Conservation (phyloP, 257 asterid genomes). For the Capsicum baccatum region DNA sequence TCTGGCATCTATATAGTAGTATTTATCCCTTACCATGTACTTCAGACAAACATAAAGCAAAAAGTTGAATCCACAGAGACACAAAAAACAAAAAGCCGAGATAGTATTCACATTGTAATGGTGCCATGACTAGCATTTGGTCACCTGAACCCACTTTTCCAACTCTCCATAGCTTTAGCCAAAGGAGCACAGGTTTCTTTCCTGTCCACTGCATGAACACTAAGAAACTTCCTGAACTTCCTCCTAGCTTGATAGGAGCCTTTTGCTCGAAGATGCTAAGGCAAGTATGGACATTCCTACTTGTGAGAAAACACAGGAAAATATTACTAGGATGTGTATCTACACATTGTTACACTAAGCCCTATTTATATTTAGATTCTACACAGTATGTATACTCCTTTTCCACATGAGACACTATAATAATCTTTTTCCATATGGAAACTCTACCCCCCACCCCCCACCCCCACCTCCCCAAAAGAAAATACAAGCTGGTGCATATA, state of each 20-base stretch:
- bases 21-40: not conserved
- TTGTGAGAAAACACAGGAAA: no score
- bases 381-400: not conserved
- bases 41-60: constrained; percentile 11
- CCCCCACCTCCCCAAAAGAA: no score
- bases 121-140: not conserved
- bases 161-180: not conserved
- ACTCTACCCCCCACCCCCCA: no score
- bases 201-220: not conserved
- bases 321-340: no score
- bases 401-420: not conserved
- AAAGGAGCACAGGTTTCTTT: not conserved
- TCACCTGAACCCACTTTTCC: constrained; percentile 22
- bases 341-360: no score
- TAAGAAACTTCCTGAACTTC: constrained; percentile 7
- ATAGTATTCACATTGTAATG: not conserved
- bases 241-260: not conserved
- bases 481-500: not conserved
- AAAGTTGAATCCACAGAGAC: not conserved
- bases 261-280: no score
- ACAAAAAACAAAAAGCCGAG: not conserved
- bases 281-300: no score
- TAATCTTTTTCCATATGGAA: no score
- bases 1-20: not conserved
- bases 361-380: no score